Evolutionary conservation across 306 rosid genomes (phyloP).

Genomic region (Lablab purpureus): DNA sequence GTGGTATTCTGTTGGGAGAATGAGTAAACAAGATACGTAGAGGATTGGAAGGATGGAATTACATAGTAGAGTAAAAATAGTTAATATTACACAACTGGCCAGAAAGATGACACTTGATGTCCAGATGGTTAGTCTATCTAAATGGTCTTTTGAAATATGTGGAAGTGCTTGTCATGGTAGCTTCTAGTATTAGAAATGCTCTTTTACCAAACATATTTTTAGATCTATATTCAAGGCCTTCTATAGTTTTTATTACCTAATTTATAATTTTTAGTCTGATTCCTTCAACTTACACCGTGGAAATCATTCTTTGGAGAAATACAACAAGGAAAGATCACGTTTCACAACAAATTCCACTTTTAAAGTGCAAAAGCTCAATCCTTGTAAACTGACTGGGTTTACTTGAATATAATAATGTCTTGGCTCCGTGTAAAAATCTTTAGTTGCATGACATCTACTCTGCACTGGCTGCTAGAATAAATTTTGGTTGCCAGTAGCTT

Average conservation of each 20-base stretch:
- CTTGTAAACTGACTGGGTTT: background rate
- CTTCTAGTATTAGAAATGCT: background rate
- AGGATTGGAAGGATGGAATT: slow-evolving; percentile 1
- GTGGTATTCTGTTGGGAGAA: background rate
- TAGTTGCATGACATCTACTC: slow-evolving; percentile 22
- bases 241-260: background rate
- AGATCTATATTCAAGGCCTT: background rate
- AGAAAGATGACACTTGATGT: slow-evolving; percentile 13
- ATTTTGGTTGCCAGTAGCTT: slow-evolving; percentile 5
- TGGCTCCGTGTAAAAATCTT: background rate
- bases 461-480: slow-evolving; percentile 25
- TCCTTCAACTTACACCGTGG: background rate
- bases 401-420: slow-evolving; percentile 21
- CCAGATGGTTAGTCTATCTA: slow-evolving; percentile 5
- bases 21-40: background rate
- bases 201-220: background rate
- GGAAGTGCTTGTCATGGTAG: slow-evolving; percentile 2
- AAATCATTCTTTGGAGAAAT: background rate
- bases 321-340: background rate
- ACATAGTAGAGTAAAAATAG: background rate
- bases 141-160: slow-evolving; percentile 32
- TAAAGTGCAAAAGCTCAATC: background rate
- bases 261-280: background rate
- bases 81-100: slow-evolving; percentile 24
- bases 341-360: background rate